phyloP scores from a whole-genome alignment of 2,329 filamentous ascomycete genomes.

The Penicillium sumatraense region DNA sequence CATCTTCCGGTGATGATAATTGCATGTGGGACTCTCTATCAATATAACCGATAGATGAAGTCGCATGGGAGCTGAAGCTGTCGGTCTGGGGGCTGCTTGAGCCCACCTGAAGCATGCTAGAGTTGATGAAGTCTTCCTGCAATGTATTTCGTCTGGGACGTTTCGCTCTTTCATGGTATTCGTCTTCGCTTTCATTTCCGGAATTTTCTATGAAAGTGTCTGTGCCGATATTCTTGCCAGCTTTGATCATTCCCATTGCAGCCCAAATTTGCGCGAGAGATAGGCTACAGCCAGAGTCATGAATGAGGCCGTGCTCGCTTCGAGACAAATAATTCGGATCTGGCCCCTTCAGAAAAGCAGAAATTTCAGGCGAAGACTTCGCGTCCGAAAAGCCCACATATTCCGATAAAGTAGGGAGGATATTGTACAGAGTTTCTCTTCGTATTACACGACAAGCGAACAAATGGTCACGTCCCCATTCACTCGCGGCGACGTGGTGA shows the following conservation, averaged over 20 bases:
- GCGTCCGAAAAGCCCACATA: neutral
- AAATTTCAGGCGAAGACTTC: slow-evolving; percentile 6
- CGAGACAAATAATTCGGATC: neutral
- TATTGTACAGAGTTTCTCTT: slow-evolving; percentile 2
- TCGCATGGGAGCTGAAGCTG: neutral
- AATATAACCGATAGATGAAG: slow-evolving; percentile 9
- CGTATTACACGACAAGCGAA: slow-evolving; percentile 12
- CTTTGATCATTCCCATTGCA: slow-evolving; percentile 15
- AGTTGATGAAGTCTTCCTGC: slow-evolving; percentile 8
- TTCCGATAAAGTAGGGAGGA: slow-evolving; percentile 9
- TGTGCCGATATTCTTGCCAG: neutral
- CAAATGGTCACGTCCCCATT: slow-evolving; percentile 7
- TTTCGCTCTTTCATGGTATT: slow-evolving; percentile 3
- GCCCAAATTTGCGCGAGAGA: slow-evolving; percentile 15
- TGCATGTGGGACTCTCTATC: slow-evolving; percentile 7
- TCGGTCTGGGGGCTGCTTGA: slow-evolving; percentile 12
- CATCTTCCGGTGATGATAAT: slow-evolving; percentile 4
- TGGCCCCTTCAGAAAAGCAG: slow-evolving; percentile 6
- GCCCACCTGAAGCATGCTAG: slow-evolving; percentile 7
- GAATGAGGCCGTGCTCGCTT: slow-evolving; percentile 11
- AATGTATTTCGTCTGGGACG: slow-evolving; percentile 5
- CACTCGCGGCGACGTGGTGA: slow-evolving; percentile 1
- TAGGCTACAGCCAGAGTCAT: neutral
- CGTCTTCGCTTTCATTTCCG: neutral
- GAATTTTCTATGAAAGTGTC: neutral